A percentile compares a stretch with the other conserved stretches of the same genome.
Conservation (phyloP, 352 stramenopile species). For the Phytopythium cucurbitacearum region DNA sequence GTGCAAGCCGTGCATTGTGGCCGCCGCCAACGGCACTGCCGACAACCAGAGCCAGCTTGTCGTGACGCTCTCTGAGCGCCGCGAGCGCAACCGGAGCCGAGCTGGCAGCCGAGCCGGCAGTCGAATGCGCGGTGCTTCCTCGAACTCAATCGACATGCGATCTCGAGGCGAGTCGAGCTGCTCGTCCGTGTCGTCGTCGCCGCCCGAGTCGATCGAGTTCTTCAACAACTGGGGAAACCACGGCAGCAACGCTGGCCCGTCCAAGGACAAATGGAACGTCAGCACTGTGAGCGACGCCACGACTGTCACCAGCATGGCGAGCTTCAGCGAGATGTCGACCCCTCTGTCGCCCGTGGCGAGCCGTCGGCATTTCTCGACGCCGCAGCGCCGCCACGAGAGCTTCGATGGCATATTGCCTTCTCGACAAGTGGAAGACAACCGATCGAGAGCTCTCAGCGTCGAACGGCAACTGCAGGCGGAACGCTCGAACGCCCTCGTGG, state of each 20-base stretch:
- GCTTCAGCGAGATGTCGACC: no score
- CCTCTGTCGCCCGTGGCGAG: no score
- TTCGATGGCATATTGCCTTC: conserved; percentile 1
- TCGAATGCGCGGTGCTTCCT: conserved; percentile 8
- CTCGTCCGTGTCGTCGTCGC: conserved; percentile 9
- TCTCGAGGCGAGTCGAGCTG: conserved; percentile 12
- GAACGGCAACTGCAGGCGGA: no score
- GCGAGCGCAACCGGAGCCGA: no score
- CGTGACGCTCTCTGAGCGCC: conserved; percentile 1
- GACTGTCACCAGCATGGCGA: neutral
- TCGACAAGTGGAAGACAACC: no score
- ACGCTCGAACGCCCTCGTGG: no score
- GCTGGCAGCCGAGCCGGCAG: neutral
- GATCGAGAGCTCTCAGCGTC: no score
- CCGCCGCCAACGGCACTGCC: conserved; percentile 9
- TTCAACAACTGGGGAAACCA: neutral
- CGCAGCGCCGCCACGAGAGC: conserved; percentile 1
- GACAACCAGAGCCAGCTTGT: no score
- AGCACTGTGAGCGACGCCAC: neutral
- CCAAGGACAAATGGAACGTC: neutral
- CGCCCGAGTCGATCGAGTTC: neutral
- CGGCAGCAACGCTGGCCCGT: neutral
- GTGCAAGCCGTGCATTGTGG: conserved; percentile 20
- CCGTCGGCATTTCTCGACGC: neutral
- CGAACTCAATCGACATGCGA: conserved; percentile 8